phyloP scores from a whole-genome alignment of 2,329 filamentous ascomycete species.

The Fusarium sulawesiense region DNA sequence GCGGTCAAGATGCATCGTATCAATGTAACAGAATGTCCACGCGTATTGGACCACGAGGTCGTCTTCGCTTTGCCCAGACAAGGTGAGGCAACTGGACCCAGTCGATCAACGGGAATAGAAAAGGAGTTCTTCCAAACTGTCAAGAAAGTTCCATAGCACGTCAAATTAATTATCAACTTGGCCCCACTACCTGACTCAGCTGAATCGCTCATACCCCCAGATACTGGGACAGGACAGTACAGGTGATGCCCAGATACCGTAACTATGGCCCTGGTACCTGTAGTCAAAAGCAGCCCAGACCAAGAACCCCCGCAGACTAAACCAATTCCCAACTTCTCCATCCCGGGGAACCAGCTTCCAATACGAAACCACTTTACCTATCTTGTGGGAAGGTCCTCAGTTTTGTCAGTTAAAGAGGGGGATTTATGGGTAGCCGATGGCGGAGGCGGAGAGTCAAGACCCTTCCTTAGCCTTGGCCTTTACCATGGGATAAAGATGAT shows the following conservation, averaged over 20 bases:
- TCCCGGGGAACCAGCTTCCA: slow-evolving; percentile 22
- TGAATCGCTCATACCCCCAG: slow-evolving; percentile 23
- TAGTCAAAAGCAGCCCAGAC: slow-evolving; percentile 11
- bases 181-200: slow-evolving; percentile 34
- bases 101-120: not conserved
- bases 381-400: not conserved
- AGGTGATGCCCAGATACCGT: not conserved
- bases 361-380: slow-evolving; percentile 15
- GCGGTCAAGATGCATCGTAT: slow-evolving; percentile 19
- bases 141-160: not conserved
- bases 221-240: slow-evolving; percentile 3
- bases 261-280: slow-evolving; percentile 19
- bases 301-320: slow-evolving; percentile 38
- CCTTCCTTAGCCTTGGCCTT: not conserved
- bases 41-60: not conserved
- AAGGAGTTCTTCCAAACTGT: not conserved
- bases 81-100: not conserved
- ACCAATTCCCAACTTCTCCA: slow-evolving; percentile 18
- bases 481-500: slow-evolving; percentile 1
- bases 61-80: not conserved
- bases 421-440: slow-evolving; percentile 15
- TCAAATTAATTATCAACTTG: not conserved
- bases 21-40: slow-evolving; percentile 12
- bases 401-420: slow-evolving; percentile 5
- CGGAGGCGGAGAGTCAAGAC: slow-evolving; percentile 15